Evolutionary conservation across 176 grass and related monocot species (phyloP).

Genomic region (Alopecurus myosuroides): DNA sequence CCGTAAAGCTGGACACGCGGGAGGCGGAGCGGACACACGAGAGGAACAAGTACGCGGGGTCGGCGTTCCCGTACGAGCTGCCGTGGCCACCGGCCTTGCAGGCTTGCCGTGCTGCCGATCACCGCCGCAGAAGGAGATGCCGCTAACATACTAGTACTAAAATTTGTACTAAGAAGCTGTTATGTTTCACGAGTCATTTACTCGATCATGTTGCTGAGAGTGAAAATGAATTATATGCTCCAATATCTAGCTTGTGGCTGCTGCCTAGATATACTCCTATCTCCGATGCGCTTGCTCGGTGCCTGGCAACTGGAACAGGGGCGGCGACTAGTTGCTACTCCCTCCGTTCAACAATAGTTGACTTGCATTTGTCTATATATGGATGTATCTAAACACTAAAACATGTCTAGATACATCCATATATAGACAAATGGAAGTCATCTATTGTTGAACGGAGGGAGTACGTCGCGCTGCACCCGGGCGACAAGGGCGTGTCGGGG

Average conservation of each 20-base stretch:
- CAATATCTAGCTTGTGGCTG: no score
- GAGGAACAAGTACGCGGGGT: background rate
- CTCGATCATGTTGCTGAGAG: background rate
- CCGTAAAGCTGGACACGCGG: conserved; percentile 4
- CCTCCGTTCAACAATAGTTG: no score
- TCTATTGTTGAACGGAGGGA: no score
- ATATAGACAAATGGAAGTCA: no score
- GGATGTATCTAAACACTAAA: no score
- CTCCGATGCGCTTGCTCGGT: no score
- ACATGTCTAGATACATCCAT: no score
- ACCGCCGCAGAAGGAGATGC: background rate
- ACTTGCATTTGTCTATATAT: no score
- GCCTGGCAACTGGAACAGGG: no score
- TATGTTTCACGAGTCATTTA: background rate
- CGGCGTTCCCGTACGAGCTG: background rate
- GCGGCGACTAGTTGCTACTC: no score
- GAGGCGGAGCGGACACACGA: background rate
- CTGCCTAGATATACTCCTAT: no score
- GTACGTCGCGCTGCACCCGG: conserved; percentile 74
- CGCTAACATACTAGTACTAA: background rate
- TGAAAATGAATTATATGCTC: background rate
- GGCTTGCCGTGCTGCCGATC: background rate
- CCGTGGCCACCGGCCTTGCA: conserved; percentile 9
- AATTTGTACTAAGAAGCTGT: background rate
- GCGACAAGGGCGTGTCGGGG: conserved; percentile 55